A percentile compares a stretch with the other conserved stretches of the same genome.
Conservation (phyloP, 2,329 filamentous ascomycete genomes). For the Aspergillus intermedius region DNA sequence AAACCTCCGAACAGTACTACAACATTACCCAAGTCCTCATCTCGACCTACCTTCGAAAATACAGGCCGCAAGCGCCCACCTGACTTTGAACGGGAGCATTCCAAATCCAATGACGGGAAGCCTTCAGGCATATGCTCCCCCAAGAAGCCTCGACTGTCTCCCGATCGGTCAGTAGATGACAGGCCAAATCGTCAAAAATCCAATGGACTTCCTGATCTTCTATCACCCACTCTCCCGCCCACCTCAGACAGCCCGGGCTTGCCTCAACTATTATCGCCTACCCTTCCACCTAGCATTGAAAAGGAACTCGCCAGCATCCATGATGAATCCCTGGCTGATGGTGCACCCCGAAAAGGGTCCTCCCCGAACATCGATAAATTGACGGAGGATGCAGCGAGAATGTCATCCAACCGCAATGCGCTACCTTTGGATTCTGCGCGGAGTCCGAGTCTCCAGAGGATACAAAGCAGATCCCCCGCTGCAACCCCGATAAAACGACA, state of each 20-base stretch:
- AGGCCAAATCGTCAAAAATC: conserved; percentile 18
- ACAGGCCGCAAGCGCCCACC: conserved; percentile 23
- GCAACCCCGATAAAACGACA: conserved; percentile 15
- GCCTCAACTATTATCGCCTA: conserved; percentile 53
- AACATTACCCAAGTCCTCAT: conserved; percentile 8
- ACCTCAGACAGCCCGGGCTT: conserved; percentile 36
- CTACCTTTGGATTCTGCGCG: conserved; percentile 14
- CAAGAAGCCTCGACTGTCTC: conserved; percentile 38
- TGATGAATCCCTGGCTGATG: conserved; percentile 23
- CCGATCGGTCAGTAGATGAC: conserved; percentile 25
- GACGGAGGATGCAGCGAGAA: not conserved
- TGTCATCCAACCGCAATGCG: conserved; percentile 5
- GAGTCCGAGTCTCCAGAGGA: conserved; percentile 9
- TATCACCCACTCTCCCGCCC: conserved; percentile 38
- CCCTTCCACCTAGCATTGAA: conserved; percentile 50
- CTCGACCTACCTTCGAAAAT: conserved; percentile 11
- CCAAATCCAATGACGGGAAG: conserved; percentile 10
- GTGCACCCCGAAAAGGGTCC: conserved; percentile 11
- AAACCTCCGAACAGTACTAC: conserved; percentile 5
- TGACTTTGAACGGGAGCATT: conserved; percentile 15
- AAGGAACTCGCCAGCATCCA: conserved; percentile 44
- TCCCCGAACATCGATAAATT: conserved; percentile 1
- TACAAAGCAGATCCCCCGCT: conserved; percentile 6
- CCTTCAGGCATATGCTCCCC: conserved; percentile 21
- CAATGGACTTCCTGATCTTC: conserved; percentile 29